These are phyloP conservation scores for Tetrapyrgos nigripes DNA, from an alignment of 1,284 basidiomycete species.

Conservation along the genomic window DNA sequence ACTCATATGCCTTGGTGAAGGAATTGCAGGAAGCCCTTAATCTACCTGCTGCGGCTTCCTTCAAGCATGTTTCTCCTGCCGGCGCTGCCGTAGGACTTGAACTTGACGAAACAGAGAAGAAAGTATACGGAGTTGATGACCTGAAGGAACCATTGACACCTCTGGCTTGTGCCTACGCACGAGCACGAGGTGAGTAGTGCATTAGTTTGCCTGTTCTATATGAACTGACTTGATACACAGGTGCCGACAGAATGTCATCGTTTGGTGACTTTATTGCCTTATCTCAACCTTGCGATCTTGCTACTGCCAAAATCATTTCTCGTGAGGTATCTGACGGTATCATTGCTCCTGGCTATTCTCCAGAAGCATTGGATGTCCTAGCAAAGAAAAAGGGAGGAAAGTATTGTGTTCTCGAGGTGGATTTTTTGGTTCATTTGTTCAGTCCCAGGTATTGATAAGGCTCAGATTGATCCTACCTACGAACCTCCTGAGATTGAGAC, in stretches of 20 bases:
- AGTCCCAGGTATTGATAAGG: not conserved
- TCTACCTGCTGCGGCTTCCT: constrained; percentile 96
- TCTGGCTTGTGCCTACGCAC: constrained; percentile 93
- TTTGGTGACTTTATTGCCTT: constrained; percentile 99
- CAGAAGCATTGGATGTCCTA: constrained; percentile 90
- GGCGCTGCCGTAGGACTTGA: constrained; percentile 93
- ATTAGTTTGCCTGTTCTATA: not conserved
- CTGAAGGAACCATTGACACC: constrained; percentile 89
- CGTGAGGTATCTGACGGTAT: constrained; percentile 98
- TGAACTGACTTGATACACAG: constrained; percentile 47
- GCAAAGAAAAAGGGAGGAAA: constrained; percentile 98
- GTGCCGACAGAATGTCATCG: constrained; percentile 98
- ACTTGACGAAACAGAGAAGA: constrained; percentile 87
- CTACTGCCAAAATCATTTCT: constrained; percentile 96
- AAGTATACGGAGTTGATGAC: constrained; percentile 97
- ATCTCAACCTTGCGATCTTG: constrained; percentile 90
- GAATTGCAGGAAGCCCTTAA: constrained; percentile 88
- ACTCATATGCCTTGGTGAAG: constrained; percentile 96
- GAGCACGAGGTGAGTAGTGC: constrained; percentile 83
- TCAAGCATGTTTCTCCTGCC: constrained; percentile 99
- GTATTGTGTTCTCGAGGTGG: constrained; percentile 94
- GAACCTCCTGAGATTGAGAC: constrained; percentile 85
- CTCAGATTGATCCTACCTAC: constrained; percentile 87
- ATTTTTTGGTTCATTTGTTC: not conserved
- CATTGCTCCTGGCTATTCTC: constrained; percentile 93